phyloP scores from a whole-genome alignment of 2,329 filamentous ascomycete genomes.

The Stagonosporopsis tanaceti region DNA sequence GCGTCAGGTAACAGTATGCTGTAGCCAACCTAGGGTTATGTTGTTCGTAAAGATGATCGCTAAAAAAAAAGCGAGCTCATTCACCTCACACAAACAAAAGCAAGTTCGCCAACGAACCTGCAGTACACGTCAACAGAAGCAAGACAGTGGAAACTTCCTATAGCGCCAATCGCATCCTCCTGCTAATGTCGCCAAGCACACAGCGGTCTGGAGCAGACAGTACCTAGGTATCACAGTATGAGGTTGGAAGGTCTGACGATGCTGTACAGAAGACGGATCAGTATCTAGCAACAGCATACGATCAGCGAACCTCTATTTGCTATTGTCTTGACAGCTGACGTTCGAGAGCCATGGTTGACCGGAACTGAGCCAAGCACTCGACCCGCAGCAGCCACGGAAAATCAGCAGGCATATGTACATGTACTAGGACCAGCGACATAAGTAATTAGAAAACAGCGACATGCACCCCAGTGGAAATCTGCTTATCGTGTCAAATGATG shows the following conservation, averaged over 20 bases:
- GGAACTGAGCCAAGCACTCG: not conserved
- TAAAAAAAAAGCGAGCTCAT: no score
- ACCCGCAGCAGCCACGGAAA: not conserved
- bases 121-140: no score
- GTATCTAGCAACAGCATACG: not conserved
- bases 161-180: no score
- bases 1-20: no score
- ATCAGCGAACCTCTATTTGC: not conserved
- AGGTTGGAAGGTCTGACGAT: not conserved
- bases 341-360: not conserved
- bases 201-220: no score
- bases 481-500: conserved; percentile 6
- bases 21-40: no score
- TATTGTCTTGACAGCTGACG: not conserved
- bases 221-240: no score
- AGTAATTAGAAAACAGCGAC: not conserved
- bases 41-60: no score
- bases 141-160: no score
- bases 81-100: no score
- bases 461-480: not conserved
- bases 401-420: not conserved
- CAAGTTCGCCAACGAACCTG: no score
- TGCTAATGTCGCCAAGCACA: no score
- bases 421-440: not conserved
- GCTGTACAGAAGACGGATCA: not conserved